Evolutionary conservation across 164 flowering plant species (phyloP).

Genomic region (Kalanchoe fedtschenkoi): DNA sequence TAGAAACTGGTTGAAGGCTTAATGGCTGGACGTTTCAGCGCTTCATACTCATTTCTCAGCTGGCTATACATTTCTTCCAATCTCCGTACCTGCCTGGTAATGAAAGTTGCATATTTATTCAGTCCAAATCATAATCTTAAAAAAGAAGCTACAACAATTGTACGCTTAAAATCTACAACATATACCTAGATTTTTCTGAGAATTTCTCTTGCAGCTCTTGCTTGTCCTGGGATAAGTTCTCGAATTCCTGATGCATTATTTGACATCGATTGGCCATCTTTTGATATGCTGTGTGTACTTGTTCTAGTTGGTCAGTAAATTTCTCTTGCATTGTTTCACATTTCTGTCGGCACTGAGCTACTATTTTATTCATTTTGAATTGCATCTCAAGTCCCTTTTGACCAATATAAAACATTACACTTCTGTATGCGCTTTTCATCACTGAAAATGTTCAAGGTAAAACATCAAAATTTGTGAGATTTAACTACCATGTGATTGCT

Average conservation of each 20-base stretch:
- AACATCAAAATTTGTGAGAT: conserved; percentile 7
- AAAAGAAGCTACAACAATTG: background rate
- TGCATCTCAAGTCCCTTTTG: conserved; percentile 97
- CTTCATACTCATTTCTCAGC: background rate
- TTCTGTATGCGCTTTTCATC: conserved; percentile 91
- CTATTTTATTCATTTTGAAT: conserved; percentile 74
- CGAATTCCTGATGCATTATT: conserved; percentile 83
- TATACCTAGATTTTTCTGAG: conserved; percentile 84
- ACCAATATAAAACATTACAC: conserved; percentile 85
- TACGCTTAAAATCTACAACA: background rate
- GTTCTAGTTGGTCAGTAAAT: conserved; percentile 84
- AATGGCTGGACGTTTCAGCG: background rate
- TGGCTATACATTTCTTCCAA: background rate
- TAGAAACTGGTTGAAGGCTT: background rate
- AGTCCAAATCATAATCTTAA: background rate
- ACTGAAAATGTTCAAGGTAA: conserved; percentile 47
- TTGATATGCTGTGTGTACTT: conserved; percentile 85
- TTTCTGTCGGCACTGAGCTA: conserved; percentile 87
- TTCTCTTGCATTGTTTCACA: conserved; percentile 89
- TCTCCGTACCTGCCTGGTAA: conserved; percentile 58
- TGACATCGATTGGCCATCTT: conserved; percentile 85
- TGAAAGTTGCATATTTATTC: background rate
- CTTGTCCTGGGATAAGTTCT: conserved; percentile 72
- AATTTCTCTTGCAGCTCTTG: conserved; percentile 95
- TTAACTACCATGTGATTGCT: background rate